Base-by-base conservation (phyloP, 2,329 filamentous ascomycete genomes). In the Aspergillus sp. region DNA sequence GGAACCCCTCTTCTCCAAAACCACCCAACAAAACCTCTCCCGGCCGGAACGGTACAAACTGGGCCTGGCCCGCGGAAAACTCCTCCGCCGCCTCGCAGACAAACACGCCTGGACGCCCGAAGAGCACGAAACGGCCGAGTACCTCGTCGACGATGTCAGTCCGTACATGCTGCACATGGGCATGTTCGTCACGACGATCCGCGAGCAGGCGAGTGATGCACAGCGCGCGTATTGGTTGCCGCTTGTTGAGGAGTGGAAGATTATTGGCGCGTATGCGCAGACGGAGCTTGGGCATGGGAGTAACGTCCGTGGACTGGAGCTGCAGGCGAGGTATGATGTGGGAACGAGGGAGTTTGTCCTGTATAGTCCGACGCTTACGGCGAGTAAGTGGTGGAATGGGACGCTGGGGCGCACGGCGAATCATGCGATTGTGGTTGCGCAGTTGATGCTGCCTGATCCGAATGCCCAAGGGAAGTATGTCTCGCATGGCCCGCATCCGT, bases 311-410 rank as follows among this genome's bases (percentile, higher is more conserved):
- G 82, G 82, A 0, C 66, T 85, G 13, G 82, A 85, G 63, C 80
- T 79, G 15, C 71, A 79, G 51, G 82, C 82, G 1, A 78, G 72
- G 34, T 84, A 81, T 79, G 78, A 83, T 65, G 72, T 73, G 1
- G 66, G 73, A 28, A 73, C 72, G 6, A 80, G 80, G 61, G 77
- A 82, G 38, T 84, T 85, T 61, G 72, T 81, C 34, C 74, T 85
- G 15, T 81, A 84, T 69, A 84, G 81, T 63, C 83, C 83, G 11
- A 80, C 80, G 28, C 69, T 84, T 22, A 84, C 82, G 1, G 80
- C 83, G 2, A 83, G 79, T 66, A 84, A 85, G 70, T 84, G 81
- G 82, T 85, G 83, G 82, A 84, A 84, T 69, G 83, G 82, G 1
- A 78, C 79, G 1, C 76, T 85, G 73, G 82, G 82, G 2, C 74